A percentile compares a stretch with the other conserved stretches of the same genome.
phyloP scores from a whole-genome alignment of 257 asterid species.

The Plectranthus barbatus region DNA sequence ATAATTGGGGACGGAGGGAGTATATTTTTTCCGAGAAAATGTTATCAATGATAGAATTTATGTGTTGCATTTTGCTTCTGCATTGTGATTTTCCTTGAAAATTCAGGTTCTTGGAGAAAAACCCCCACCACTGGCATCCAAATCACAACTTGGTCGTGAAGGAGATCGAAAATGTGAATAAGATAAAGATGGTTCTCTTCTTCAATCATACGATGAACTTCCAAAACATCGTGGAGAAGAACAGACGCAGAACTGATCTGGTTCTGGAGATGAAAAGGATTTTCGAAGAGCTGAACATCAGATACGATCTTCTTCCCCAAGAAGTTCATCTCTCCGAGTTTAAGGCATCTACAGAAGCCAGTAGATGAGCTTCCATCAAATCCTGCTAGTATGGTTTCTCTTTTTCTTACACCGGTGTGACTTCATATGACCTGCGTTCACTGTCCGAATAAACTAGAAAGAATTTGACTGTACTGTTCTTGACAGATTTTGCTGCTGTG shows the following conservation, averaged over 20 bases:
- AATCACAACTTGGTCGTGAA: constrained; percentile 78
- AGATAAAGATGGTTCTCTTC: constrained; percentile 71
- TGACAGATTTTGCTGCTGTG: too few relatives aligned
- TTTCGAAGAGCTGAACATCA: constrained; percentile 69
- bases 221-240: constrained; percentile 66
- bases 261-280: constrained; percentile 75
- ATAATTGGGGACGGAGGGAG: too few relatives aligned
- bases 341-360: constrained; percentile 20
- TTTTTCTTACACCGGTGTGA: neutral
- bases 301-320: constrained; percentile 81
- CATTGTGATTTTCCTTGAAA: neutral
- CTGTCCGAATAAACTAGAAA: too few relatives aligned
- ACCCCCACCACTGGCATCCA: constrained; percentile 70
- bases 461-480: too few relatives aligned
- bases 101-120: constrained; percentile 70
- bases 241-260: constrained; percentile 52
- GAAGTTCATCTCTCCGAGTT: constrained; percentile 56
- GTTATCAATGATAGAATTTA: too few relatives aligned
- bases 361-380: constrained; percentile 20
- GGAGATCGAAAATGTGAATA: constrained; percentile 86
- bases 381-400: neutral
- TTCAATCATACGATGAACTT: constrained; percentile 93
- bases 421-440: too few relatives aligned
- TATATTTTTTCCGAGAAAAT: too few relatives aligned
- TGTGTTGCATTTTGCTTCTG: too few relatives aligned